Evolutionary conservation across 305 asterid genomes (phyloP), one percentile per base, ranked within the genome.

Genomic region (Lippia alba): DNA sequence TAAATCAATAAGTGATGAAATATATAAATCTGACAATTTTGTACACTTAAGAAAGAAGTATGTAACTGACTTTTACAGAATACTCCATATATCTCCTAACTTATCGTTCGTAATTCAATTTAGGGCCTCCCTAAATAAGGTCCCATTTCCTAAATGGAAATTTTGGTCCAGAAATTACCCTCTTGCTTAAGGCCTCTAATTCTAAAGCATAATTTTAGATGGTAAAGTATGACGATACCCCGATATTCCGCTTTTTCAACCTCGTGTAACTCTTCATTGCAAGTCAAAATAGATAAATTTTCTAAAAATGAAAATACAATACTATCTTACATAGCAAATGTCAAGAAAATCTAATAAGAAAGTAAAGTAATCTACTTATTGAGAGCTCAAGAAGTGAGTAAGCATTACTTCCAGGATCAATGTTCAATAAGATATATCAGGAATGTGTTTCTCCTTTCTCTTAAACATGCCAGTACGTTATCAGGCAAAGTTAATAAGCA

Each of bases 401-500:
- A 17, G n/a, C 50, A 73, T 2, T 64, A 34, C 61, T 59, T 9
- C 54, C 54, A 58, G 49, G 58, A 54, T 46, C 4, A 62, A 56
- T 24, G 30, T 24, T 24, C 30, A 24, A 24, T 24, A 24, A 61
- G 55, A 72, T 19, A 39, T 11, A 59, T 32, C 55, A 51, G 56
- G 34, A 69, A 24, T 14, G 33, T 16, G 39, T 49, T 64, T 50
- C 54, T 24, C 64, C 64, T 67, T 49, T 60, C 12, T 9, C 58
- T 12, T 48, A 66, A 59, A 64, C 30, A 24, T 24, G 30, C 18
- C n/a, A 69, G 30, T 50, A 41, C 1, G n/a, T 40, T 30, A n/a
- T 48, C 45, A 18, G 33, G 17, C 46, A 51, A 74, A 70, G 64
- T 24, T 58, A 61, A 67, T 8, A 30, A 68, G 36, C 58, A 59